phyloP scores from a whole-genome alignment of 345 rosid genomes.

The Syzygium aromaticum region DNA sequence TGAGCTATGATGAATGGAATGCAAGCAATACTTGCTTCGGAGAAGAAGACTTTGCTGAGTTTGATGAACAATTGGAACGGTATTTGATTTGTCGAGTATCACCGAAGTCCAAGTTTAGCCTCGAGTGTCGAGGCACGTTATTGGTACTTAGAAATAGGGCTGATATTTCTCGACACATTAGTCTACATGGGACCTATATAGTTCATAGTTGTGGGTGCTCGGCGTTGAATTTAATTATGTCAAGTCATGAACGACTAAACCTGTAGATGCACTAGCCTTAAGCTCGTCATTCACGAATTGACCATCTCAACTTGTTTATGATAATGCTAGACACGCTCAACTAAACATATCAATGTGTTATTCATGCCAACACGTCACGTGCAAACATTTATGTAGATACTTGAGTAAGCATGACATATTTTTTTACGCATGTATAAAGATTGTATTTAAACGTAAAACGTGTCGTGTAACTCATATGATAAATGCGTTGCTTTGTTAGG shows the following conservation, averaged over 20 bases:
- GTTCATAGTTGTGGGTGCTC: accelerated
- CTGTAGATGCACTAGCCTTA: background rate
- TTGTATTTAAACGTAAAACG: too few species aligned
- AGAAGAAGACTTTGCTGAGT: too few species aligned
- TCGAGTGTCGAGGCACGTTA: too few species aligned
- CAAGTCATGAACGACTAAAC: background rate
- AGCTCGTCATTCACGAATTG: background rate
- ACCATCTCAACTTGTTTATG: background rate
- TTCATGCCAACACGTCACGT: too few species aligned
- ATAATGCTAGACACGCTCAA: too few species aligned
- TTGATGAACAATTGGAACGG: too few species aligned
- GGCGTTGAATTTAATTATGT: background rate
- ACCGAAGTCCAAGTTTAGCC: too few species aligned
- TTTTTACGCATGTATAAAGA: background rate
- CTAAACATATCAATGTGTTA: too few species aligned
- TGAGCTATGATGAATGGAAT: background rate
- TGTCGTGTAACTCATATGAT: background rate
- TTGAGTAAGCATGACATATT: background rate
- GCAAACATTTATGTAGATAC: background rate
- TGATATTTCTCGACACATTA: background rate
- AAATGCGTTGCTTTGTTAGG: too few species aligned
- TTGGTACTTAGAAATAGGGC: too few species aligned
- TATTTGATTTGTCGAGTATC: too few species aligned
- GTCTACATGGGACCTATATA: background rate
- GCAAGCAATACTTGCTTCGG: background rate